These are phyloP conservation scores for Pyracantha coccinea DNA, from an alignment of 331 rosid species.

Conservation along the genomic window DNA sequence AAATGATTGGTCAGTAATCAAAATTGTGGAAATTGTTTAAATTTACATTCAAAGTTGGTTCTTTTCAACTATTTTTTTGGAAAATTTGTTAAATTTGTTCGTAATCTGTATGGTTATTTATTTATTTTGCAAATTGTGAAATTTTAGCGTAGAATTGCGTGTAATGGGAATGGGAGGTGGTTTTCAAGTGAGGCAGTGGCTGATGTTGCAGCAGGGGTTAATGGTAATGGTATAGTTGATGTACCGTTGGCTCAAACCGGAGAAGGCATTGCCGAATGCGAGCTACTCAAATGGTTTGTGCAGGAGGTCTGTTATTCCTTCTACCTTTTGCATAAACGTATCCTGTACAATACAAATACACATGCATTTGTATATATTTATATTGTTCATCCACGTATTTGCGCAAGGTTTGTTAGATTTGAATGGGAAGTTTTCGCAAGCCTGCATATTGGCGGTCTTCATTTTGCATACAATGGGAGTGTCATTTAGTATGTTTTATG, in stretches of 20 bases:
- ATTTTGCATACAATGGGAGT: not conserved
- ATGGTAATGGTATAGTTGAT: slow-evolving; percentile 44
- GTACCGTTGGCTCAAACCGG: slow-evolving; percentile 94
- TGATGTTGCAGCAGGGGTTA: slow-evolving; percentile 20
- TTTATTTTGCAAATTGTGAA: slow-evolving; percentile 11
- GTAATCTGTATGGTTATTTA: not conserved
- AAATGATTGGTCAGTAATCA: not conserved
- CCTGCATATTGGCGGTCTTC: not conserved
- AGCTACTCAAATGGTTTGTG: slow-evolving; percentile 94
- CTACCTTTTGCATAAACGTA: not conserved
- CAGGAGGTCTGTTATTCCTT: slow-evolving; percentile 50
- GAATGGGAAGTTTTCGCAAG: no score
- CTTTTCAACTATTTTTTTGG: not conserved
- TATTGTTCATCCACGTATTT: no score
- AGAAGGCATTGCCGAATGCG: slow-evolving; percentile 98
- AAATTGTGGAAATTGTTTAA: not conserved
- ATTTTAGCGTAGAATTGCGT: slow-evolving; percentile 31
- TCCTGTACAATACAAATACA: not conserved
- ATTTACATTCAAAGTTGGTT: not conserved
- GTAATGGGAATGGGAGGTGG: slow-evolving; percentile 20
- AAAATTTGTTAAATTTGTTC: not conserved
- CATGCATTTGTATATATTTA: not conserved
- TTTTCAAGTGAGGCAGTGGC: slow-evolving; percentile 45
- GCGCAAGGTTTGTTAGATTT: no score
- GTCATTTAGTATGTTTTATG: not conserved